These are phyloP conservation scores for Xylariaceae sp. DNA, from an alignment of 2,329 filamentous ascomycete species.

Conservation along the genomic window DNA sequence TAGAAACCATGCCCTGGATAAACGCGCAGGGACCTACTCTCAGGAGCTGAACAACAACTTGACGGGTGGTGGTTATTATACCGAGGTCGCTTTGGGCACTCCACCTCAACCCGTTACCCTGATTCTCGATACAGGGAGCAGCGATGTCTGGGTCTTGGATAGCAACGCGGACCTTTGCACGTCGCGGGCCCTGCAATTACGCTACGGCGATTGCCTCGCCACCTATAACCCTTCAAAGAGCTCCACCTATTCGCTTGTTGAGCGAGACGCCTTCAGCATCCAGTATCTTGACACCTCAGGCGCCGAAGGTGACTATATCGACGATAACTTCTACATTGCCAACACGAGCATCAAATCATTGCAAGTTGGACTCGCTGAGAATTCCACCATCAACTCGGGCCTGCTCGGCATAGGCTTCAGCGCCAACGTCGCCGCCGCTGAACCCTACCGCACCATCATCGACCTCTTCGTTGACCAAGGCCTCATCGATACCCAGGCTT, in stretches of 20 bases:
- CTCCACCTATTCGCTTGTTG: slow-evolving; percentile 54
- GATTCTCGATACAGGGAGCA: slow-evolving; percentile 68
- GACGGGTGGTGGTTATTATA: slow-evolving; percentile 62
- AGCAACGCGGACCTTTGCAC: slow-evolving; percentile 49
- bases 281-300: slow-evolving; percentile 65
- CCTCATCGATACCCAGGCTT: slow-evolving; percentile 67
- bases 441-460: slow-evolving; percentile 64
- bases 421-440: slow-evolving; percentile 53
- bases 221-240: slow-evolving; percentile 56
- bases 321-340: slow-evolving; percentile 61
- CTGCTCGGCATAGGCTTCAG: slow-evolving; percentile 67
- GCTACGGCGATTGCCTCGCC: slow-evolving; percentile 46
- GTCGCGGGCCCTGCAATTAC: slow-evolving; percentile 43
- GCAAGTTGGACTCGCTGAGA: slow-evolving; percentile 61
- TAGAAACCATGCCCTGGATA: slow-evolving; percentile 13
- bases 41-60: slow-evolving; percentile 59
- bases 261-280: slow-evolving; percentile 60
- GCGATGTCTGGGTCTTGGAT: slow-evolving; percentile 65
- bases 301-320: slow-evolving; percentile 63
- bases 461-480: slow-evolving; percentile 68
- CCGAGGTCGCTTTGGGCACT: slow-evolving; percentile 64
- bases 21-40: slow-evolving; percentile 41
- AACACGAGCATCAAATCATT: slow-evolving; percentile 56
- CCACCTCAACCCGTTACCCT: slow-evolving; percentile 62
- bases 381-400: slow-evolving; percentile 58